phyloP scores from a whole-genome alignment of 495 filamentous ascomycete genomes.

The Letharia lupina region DNA sequence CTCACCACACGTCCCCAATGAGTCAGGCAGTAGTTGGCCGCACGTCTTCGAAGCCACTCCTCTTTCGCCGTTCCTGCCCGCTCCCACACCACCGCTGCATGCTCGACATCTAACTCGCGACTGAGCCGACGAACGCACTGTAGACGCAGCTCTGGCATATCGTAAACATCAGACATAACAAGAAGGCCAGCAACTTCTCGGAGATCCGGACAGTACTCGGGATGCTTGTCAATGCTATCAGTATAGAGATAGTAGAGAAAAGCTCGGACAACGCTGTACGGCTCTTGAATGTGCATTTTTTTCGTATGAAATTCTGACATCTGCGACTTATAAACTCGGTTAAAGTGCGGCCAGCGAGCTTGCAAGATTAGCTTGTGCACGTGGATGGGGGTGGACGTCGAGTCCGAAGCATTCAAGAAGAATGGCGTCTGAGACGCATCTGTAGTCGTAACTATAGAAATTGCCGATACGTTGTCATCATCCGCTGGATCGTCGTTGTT shows the following conservation, averaged over 20 bases:
- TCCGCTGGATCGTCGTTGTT: conserved; percentile 59
- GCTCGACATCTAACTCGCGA: conserved; percentile 84
- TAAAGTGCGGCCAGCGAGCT: conserved; percentile 94
- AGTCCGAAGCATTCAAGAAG: conserved; percentile 53
- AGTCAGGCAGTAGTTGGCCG: conserved; percentile 76
- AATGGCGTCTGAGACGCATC: conserved; percentile 34
- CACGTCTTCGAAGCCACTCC: conserved; percentile 83
- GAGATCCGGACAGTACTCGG: conserved; percentile 58
- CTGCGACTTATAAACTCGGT: conserved; percentile 76
- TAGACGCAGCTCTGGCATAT: conserved; percentile 84
- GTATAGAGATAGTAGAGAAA: conserved; percentile 97
- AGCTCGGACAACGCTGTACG: conserved; percentile 85
- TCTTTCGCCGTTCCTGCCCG: conserved; percentile 81
- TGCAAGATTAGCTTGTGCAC: conserved; percentile 89
- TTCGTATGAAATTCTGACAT: conserved; percentile 97
- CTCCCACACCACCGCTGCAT: conserved; percentile 94
- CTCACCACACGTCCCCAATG: conserved; percentile 95
- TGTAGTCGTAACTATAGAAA: conserved; percentile 28
- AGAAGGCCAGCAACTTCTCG: conserved; percentile 89
- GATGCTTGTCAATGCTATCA: conserved; percentile 68
- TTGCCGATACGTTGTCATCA: conserved; percentile 49
- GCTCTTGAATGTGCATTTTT: conserved; percentile 95
- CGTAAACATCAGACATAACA: conserved; percentile 95
- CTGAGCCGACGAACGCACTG: conserved; percentile 82
- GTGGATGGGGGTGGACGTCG: conserved; percentile 79